phyloP scores from a whole-genome alignment of 2,329 filamentous ascomycete genomes.

The Sclerotinia sclerotiorum region DNA sequence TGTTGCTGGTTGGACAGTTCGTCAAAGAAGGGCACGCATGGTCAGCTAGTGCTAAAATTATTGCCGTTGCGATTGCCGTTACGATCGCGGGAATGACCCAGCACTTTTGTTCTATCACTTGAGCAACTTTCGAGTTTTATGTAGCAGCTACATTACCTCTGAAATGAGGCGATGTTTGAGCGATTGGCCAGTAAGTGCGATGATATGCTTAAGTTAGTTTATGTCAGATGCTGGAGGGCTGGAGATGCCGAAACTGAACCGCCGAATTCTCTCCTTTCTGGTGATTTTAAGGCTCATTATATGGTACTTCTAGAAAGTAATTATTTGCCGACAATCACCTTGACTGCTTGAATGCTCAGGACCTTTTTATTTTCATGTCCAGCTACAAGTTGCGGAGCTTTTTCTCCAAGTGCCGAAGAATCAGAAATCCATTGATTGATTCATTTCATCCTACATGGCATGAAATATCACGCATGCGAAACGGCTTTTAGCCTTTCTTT shows the following conservation, averaged over 20 bases:
- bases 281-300: background rate
- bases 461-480: background rate
- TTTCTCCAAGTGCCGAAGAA: background rate
- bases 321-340: background rate
- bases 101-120: background rate
- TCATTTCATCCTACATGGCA: background rate
- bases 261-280: background rate
- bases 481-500: fast-evolving
- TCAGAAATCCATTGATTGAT: background rate
- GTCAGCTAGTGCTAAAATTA: background rate
- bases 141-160: background rate
- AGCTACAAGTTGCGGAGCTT: background rate
- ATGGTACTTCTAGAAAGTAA: background rate
- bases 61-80: background rate
- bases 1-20: background rate
- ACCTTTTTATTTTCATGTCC: background rate
- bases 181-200: background rate
- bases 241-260: background rate
- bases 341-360: background rate
- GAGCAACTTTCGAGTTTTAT: background rate
- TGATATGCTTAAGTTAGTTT: background rate
- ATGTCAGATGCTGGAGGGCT: background rate
- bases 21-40: background rate
- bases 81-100: background rate
- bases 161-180: background rate